A percentile compares a stretch with the other conserved stretches of the same genome.
Evolutionary conservation across 2,329 filamentous ascomycete genomes (phyloP).

Genomic region (Fusarium armeniacum): DNA sequence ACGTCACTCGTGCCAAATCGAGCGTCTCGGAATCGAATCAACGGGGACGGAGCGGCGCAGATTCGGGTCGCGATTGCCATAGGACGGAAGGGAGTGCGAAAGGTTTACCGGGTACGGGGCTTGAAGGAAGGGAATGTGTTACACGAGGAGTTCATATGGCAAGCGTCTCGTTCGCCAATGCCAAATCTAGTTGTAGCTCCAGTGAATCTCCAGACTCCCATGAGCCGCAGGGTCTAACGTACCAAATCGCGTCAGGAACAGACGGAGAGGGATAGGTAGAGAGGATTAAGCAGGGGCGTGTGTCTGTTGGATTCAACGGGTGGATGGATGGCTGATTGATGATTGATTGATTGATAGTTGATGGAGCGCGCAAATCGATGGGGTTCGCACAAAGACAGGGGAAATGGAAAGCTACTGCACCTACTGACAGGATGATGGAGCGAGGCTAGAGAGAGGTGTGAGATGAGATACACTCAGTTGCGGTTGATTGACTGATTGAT

Average conservation of each 20-base stretch:
- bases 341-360: conserved; percentile 14
- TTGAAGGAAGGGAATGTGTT: conserved; percentile 41
- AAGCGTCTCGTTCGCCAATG: conserved; percentile 51
- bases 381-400: conserved; percentile 35
- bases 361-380: conserved; percentile 23
- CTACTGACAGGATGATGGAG: conserved; percentile 12
- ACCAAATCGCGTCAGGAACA: conserved; percentile 49
- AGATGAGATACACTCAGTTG: conserved; percentile 23
- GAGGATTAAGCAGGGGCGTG: conserved; percentile 32
- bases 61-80: conserved; percentile 36
- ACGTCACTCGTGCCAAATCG: conserved; percentile 33
- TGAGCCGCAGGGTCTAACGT: conserved; percentile 37
- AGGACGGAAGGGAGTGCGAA: conserved; percentile 38
- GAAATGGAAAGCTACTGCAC: conserved; percentile 20
- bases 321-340: background rate
- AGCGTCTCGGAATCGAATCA: conserved; percentile 40
- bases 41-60: conserved; percentile 48
- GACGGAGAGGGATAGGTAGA: conserved; percentile 30
- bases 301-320: conserved; percentile 14
- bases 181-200: conserved; percentile 11
- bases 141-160: conserved; percentile 43
- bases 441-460: conserved; percentile 34
- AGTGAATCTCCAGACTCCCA: conserved; percentile 9
- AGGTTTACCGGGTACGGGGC: conserved; percentile 41
- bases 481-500: conserved; percentile 24